Conservation (phyloP, 495 filamentous ascomycete genomes). For the Apodospora peruviana region DNA sequence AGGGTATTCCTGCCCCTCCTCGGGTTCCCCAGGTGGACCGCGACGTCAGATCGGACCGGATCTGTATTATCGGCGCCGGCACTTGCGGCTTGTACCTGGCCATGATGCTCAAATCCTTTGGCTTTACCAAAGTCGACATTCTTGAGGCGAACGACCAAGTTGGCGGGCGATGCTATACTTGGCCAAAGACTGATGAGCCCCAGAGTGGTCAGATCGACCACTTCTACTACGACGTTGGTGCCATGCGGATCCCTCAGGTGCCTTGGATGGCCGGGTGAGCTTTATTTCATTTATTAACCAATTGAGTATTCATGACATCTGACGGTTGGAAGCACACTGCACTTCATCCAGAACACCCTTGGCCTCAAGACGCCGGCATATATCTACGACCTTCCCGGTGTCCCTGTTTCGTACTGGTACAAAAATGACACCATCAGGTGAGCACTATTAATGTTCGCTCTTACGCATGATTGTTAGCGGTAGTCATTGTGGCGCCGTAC, state of each 20-base stretch:
- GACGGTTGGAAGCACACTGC: too few species aligned
- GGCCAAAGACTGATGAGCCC: not conserved
- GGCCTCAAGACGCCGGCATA: too few species aligned
- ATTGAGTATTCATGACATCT: too few species aligned
- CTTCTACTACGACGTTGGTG: not conserved
- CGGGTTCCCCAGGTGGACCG: not conserved
- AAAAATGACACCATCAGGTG: too few species aligned
- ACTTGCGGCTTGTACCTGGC: conserved; percentile 33
- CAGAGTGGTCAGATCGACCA: not conserved
- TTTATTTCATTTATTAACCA: too few species aligned
- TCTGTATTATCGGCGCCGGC: conserved; percentile 37
- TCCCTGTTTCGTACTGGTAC: too few species aligned
- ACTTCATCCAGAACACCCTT: too few species aligned
- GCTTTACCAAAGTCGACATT: not conserved
- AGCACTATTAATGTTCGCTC: too few species aligned
- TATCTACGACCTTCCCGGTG: too few species aligned
- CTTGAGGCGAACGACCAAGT: not conserved
- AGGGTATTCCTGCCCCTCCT: too few species aligned
- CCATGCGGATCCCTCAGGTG: not conserved
- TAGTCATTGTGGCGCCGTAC: too few species aligned
- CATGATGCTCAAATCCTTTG: conserved; percentile 24
- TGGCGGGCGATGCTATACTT: not conserved
- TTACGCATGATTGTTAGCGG: too few species aligned
- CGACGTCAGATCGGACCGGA: not conserved
- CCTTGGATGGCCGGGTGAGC: not conserved